These are phyloP conservation scores for Fusarium sp. DNA, from an alignment of 2,329 filamentous ascomycete genomes.

Conservation along the genomic window DNA sequence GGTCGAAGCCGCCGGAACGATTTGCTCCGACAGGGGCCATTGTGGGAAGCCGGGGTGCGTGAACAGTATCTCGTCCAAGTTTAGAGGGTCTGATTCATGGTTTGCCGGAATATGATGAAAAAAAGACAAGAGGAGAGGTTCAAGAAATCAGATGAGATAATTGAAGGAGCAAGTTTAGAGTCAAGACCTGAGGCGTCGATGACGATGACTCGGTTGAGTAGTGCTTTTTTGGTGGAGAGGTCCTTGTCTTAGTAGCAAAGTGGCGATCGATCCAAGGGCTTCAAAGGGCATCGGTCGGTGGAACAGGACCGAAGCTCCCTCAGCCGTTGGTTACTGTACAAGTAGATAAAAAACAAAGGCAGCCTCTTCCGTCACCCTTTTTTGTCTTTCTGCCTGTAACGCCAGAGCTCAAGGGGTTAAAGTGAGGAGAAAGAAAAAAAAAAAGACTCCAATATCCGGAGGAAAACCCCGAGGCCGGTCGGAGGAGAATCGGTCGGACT, in stretches of 20 bases:
- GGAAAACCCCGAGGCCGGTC: constrained; percentile 37
- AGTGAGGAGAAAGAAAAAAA: constrained; percentile 12
- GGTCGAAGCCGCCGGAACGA: constrained; percentile 37
- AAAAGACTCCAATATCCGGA: constrained; percentile 12
- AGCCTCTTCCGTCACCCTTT: constrained; percentile 1
- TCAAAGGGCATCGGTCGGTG: neutral
- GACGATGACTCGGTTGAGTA: constrained; percentile 38
- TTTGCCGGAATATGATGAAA: constrained; percentile 6
- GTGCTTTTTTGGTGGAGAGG: constrained; percentile 31
- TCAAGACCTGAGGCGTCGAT: constrained; percentile 30
- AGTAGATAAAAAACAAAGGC: neutral
- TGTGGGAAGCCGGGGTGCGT: constrained; percentile 7
- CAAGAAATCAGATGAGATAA: neutral
- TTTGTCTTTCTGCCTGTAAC: constrained; percentile 5
- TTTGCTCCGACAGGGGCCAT: constrained; percentile 39
- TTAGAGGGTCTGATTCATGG: constrained; percentile 29
- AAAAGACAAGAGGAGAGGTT: neutral
- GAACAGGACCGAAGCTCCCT: neutral
- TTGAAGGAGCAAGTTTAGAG: neutral
- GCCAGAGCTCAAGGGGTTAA: neutral
- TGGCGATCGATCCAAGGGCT: constrained; percentile 23
- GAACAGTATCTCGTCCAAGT: neutral
- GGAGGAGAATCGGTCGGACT: constrained; percentile 28
- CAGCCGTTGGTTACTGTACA: neutral
- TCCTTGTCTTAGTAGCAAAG: constrained; percentile 8